These are phyloP conservation scores for Pseudogymnoascus sp. DNA, from an alignment of 2,329 filamentous ascomycete species.

Conservation along the genomic window DNA sequence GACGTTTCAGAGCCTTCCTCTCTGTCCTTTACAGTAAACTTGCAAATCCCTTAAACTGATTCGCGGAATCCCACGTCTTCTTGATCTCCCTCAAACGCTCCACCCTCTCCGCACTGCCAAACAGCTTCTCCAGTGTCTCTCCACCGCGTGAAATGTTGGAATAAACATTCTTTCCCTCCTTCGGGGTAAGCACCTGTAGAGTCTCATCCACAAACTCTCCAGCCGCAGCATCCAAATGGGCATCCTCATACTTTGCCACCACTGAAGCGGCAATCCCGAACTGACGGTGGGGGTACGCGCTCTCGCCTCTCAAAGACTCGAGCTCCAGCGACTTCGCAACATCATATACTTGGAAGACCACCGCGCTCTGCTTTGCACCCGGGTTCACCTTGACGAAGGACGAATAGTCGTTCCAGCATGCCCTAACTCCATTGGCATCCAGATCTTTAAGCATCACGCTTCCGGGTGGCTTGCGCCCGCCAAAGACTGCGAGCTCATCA, in stretches of 20 bases:
- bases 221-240: not conserved
- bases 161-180: not conserved
- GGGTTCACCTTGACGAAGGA: not conserved
- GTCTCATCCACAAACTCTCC: not conserved
- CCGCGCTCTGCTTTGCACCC: not conserved
- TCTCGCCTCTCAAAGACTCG: not conserved
- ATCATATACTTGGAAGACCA: not conserved
- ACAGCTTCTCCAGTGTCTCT: not conserved
- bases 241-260: not conserved
- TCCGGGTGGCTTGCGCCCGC: not conserved
- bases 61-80: constrained; percentile 23
- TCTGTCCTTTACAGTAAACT: not conserved
- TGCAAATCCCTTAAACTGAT: not conserved
- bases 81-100: constrained; percentile 23
- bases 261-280: not conserved
- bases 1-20: not conserved
- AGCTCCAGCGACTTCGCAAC: not conserved
- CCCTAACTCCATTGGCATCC: not conserved
- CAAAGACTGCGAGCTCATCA: not conserved
- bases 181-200: not conserved
- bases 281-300: not conserved
- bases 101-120: constrained; percentile 10
- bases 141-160: not conserved
- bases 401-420: not conserved
- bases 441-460: not conserved